Base-by-base conservation (phyloP, 2,329 filamentous ascomycete species). In the Cladophialophora exuberans region DNA sequence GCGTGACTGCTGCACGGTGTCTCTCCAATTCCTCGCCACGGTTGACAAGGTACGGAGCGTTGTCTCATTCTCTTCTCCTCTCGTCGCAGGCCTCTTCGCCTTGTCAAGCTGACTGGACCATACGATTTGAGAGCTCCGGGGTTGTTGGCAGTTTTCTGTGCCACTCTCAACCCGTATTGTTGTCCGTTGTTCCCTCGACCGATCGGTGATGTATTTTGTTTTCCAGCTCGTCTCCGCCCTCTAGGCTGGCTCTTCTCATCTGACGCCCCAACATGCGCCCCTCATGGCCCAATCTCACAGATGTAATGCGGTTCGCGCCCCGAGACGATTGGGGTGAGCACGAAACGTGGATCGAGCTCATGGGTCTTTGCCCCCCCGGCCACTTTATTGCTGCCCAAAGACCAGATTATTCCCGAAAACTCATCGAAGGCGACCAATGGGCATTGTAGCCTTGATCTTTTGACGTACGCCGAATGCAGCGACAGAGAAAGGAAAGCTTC, bases 361-460 rank as follows among this genome's bases (percentile, higher is more conserved):
- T 52, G 46, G 49, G 49, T 53, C 18, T 51, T 23, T 38, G 17
- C 26, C 11, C 44, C 44, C 44, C 46, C 41, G 23, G 52, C 43
- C 43, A 47, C 18, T 25, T 45, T 33, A 18, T 59, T 59, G 56
- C 52, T 59, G 56, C 56, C 56, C 56, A 59, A 59, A 53, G 42
- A 38, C 52, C 31, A 45, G 26, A 45, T 52, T 35, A 18, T 38
- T 38, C 36, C 35, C 42, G 23, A 52, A 35, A 33, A 33, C n/a
- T 48, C 49, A 47, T 38, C 15, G 46, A 56, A 35, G 46, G 56
- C 56, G 51, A 35, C 56, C 52, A 59, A 59, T 56, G 23, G 25
- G 18, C n/a, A 28, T 18, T 42, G n/a, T 38, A 49, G 56, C 56
- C 56, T 49, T 52, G 48, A n/a, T n/a, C 42, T 52, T 46, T 49